Base-by-base conservation (phyloP, 2,329 filamentous ascomycete species). In the Chaetoscypha palmicola region DNA sequence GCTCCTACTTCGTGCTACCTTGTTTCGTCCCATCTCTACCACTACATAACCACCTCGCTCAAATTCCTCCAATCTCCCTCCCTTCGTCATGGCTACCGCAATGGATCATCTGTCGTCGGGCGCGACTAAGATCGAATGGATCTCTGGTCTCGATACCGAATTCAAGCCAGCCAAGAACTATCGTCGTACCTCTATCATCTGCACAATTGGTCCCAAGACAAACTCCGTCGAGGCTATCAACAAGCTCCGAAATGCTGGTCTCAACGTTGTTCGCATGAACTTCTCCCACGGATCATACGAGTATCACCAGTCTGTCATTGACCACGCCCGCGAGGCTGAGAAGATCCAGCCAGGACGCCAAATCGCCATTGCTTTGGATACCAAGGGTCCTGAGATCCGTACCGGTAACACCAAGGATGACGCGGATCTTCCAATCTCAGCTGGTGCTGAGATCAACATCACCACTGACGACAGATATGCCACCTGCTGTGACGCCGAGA, bases 251-350 rank as follows among this genome's bases (percentile, higher is more conserved):
- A 78, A 76, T 64, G 84, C 83, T 55, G 92, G 92, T 70, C 83
- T 97, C 62, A 97, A 97, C 71, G 89, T 98, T 58, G 92, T 97
- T 58, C 91, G 92, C 73, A 98, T 98, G 92, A 98, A 98, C 84
- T 97, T 97, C 68, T 95, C 86, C 55, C 87, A 94, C 70, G 87
- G 87, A 62, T 83, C 82, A 57, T 92, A 97, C 69, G 90, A 90
- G 72, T 98, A 96, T 74, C 90, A 94, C 73, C 88, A 97, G 77
- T 91, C 88, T 52, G 92, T 98, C 66, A 96, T 98, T 63, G 88
- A 98, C 75, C 83, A 98, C 72, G 79, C 91, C 58, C 87, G 89
- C 63, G 77, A 85, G 64, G 92, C 92, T 55, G 90, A 94, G 73
- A 79, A 75, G 63, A 66, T 72, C 47, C 79, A 89, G 69, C 62